Evolutionary conservation across 371 early-diverging fungal genomes (phyloP), one percentile per base, ranked within the genome.

Genomic region (Saksenaea vasiformis): DNA sequence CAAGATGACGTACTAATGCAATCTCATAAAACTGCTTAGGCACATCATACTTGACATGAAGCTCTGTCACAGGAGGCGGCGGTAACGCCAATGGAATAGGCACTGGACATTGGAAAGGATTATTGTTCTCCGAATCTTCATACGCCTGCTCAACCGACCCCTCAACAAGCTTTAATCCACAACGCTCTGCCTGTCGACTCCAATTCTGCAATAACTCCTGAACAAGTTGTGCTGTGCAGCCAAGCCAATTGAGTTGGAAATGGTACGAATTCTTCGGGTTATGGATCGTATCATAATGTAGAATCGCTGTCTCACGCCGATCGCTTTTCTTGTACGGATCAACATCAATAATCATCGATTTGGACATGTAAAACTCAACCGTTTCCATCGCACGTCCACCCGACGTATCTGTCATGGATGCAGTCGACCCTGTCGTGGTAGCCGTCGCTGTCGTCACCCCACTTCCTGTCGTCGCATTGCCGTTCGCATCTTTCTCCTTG

Each of bases 191-290:
- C 27, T 83, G 83, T 22, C 94, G 77, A 35, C 87, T 71, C 99
- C 98, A 98, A 14, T 80, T 77, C 41, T 85, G 87, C 17, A 98
- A 77, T 55, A 95, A 74, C 61, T 97, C 96, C 61, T 97, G 95
- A 17, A 98, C 88, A 19, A 95, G 74, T 28, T 92, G 84, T 5
- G 96, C 91, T 1, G 96, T 95, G 71, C 98, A 98, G 27, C 93
- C 93, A 7, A 98, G 79, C 99, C 99, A 98, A 72, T 95, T 92
- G 24, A 98, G 71, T 67, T 95, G 93, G 58, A 98, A 90, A 62
- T 98, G 98, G 66, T 92, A 98, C 73, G 93, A 93, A 57, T 90
- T 88, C 28, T 80, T 77, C 24, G 94, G 87, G 65, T 95, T 96
- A 76, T 97, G 94, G 10, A 92, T 79, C 0, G 94, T 88, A 70